Percentiles rank a stretch among this genome's conserved stretches.
Conservation (phyloP, 768 basidiomycete genomes). For the Amanita rubescens region DNA sequence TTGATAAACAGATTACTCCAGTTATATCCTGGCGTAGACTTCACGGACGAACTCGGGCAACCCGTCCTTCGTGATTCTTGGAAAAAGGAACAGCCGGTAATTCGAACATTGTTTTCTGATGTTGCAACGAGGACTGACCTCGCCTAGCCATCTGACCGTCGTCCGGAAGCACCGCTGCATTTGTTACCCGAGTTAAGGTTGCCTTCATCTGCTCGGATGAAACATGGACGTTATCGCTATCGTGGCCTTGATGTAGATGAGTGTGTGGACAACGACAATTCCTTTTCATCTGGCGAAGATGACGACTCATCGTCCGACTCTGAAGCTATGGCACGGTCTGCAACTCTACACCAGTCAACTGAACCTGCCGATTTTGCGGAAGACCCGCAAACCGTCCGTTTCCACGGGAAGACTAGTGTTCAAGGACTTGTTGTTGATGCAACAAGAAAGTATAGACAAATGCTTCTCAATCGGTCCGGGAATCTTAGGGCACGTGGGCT, state of each 20-base stretch:
- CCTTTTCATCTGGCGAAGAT: conserved; percentile 18
- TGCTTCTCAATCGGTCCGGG: conserved; percentile 35
- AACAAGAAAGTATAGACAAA: conserved; percentile 44
- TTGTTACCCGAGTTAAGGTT: not conserved
- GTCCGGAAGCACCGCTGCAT: not conserved
- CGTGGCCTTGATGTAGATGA: not conserved
- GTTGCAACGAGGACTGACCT: not conserved
- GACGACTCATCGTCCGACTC: conserved; percentile 21
- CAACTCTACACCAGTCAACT: conserved; percentile 26
- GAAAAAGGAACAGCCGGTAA: conserved; percentile 27
- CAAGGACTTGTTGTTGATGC: conserved; percentile 48
- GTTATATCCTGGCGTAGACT: conserved; percentile 58
- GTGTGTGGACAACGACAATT: conserved; percentile 3
- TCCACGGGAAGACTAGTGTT: conserved; percentile 56
- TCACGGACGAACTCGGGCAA: conserved; percentile 55
- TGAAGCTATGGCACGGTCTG: conserved; percentile 27
- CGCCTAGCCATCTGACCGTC: not conserved
- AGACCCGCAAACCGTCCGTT: conserved; percentile 37
- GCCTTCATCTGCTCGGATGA: not conserved
- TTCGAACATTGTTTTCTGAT: not conserved
- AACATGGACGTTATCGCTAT: not conserved
- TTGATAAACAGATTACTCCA: conserved; percentile 17
- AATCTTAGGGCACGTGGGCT: conserved; percentile 5
- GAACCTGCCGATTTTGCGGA: conserved; percentile 19
- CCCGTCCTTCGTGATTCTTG: conserved; percentile 58